Evolutionary conservation across 2,329 filamentous ascomycete genomes (phyloP).

Genomic region (Fusarium torreyae): DNA sequence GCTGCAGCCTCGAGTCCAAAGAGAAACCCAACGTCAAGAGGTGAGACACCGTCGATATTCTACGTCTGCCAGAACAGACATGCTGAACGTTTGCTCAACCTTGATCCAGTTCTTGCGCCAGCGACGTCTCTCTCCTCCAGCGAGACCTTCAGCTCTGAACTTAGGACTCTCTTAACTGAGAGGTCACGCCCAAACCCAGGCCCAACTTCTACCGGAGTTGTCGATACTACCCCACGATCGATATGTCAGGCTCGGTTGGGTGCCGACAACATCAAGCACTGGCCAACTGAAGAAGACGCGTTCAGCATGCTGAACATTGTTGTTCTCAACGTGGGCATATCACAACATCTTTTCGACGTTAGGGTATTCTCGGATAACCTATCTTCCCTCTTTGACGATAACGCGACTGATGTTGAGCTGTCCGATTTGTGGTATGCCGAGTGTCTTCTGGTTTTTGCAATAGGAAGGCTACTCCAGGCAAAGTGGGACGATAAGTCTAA

Average conservation of each 20-base stretch:
- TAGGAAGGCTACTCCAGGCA: slow-evolving; percentile 28
- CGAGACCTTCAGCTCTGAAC: slow-evolving; percentile 34
- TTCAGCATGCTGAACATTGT: slow-evolving; percentile 29
- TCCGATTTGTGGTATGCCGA: slow-evolving; percentile 31
- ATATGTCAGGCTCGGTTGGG: not conserved
- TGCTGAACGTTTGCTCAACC: not conserved
- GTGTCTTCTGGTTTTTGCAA: slow-evolving; percentile 27
- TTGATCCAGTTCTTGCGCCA: not conserved
- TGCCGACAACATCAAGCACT: slow-evolving; percentile 6
- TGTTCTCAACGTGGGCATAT: slow-evolving; percentile 36
- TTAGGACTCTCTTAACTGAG: slow-evolving; percentile 3
- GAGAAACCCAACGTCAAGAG: not conserved
- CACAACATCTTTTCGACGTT: slow-evolving; percentile 33
- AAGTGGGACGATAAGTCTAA: slow-evolving; percentile 23
- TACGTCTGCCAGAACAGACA: not conserved
- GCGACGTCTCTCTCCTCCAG: slow-evolving; percentile 27
- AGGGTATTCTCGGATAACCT: slow-evolving; percentile 31
- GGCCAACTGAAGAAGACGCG: slow-evolving; percentile 37
- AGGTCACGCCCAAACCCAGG: not conserved
- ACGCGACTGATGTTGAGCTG: not conserved
- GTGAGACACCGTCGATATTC: not conserved
- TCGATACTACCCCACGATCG: slow-evolving; percentile 8
- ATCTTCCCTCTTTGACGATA: not conserved
- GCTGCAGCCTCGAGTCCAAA: not conserved
- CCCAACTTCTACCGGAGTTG: not conserved